Conservation (phyloP, 768 basidiomycete species). For the Suillus decipiens region DNA sequence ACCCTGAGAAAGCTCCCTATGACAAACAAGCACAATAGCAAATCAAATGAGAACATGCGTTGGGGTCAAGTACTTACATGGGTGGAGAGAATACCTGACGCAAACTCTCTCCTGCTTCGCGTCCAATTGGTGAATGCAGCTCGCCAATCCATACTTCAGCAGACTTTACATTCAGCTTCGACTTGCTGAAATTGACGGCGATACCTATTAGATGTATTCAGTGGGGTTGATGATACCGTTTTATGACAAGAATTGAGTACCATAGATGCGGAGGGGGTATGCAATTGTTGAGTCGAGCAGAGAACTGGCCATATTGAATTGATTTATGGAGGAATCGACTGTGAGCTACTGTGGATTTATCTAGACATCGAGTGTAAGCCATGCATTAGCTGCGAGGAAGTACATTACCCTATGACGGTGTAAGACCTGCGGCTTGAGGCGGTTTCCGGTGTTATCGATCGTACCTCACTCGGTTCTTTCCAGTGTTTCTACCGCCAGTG, state of each 20-base stretch:
- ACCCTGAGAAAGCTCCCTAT: not conserved
- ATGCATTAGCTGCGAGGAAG: no score
- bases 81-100: not conserved
- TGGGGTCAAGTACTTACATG: not conserved
- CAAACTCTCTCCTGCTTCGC: not conserved
- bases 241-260: not conserved
- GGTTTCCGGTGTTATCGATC: no score
- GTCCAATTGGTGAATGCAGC: not conserved
- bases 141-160: not conserved
- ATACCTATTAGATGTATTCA: not conserved
- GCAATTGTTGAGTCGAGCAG: not conserved
- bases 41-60: not conserved
- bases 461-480: no score
- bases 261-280: not conserved
- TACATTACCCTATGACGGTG: no score
- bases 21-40: not conserved
- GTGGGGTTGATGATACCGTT: not conserved
- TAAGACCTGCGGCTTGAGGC: no score
- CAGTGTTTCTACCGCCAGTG: no score
- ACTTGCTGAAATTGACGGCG: not conserved
- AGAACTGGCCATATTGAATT: not conserved
- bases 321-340: no score
- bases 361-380: no score
- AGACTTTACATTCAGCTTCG: not conserved
- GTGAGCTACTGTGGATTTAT: no score